phyloP scores from a whole-genome alignment of 345 rosid species.

The Ricinus communis region DNA sequence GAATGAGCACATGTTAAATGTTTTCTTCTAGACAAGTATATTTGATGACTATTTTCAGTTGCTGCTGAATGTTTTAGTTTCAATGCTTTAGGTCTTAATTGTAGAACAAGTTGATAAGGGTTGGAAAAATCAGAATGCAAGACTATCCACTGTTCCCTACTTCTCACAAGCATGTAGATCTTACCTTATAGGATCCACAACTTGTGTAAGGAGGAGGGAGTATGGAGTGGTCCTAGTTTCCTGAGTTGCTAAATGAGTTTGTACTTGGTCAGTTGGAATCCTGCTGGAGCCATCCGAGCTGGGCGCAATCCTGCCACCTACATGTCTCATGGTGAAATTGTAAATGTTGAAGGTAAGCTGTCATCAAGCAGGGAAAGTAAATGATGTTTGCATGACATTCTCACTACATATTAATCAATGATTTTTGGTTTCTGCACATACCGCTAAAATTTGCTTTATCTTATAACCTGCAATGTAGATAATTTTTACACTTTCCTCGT shows the following conservation, averaged over 20 bases:
- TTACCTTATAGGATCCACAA: too few species aligned
- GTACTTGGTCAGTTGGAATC: constrained; percentile 76
- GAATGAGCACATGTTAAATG: not conserved
- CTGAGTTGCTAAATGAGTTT: constrained; percentile 15
- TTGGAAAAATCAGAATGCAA: not conserved
- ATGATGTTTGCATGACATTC: not conserved
- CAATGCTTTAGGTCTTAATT: not conserved
- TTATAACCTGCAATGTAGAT: not conserved
- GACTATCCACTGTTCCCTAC: too few species aligned
- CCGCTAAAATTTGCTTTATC: not conserved
- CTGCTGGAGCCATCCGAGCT: constrained; percentile 84
- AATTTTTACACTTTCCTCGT: not conserved
- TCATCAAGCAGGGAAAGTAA: not conserved
- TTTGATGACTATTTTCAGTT: not conserved
- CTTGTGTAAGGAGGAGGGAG: too few species aligned
- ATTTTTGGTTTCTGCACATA: not conserved
- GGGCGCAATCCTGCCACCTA: constrained; percentile 84
- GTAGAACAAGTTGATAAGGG: not conserved
- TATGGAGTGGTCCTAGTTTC: not conserved
- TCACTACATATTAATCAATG: not conserved
- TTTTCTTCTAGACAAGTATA: not conserved
- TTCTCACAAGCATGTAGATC: too few species aligned
- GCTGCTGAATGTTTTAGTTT: not conserved
- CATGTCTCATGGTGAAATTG: constrained; percentile 48
- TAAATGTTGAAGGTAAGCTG: constrained; percentile 64